Conservation (phyloP, 2,329 filamentous ascomycete genomes). For the Cercospora nicotianae region DNA sequence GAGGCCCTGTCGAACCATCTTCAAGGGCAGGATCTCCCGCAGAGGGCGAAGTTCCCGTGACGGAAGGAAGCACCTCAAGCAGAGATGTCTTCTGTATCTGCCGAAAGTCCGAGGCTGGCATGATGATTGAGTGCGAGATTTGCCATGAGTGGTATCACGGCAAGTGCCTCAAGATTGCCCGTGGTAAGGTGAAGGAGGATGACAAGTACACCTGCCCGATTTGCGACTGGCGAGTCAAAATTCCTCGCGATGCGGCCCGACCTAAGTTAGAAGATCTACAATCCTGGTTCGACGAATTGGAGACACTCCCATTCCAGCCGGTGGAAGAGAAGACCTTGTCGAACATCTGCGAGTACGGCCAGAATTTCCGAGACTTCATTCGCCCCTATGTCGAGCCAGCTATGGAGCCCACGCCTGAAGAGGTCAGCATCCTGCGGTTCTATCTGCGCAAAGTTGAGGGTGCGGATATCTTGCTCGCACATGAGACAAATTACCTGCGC, state of each 20-base stretch:
- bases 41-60: conserved; percentile 41
- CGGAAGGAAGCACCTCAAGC: conserved; percentile 51
- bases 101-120: conserved; percentile 85
- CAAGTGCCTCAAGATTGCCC: conserved; percentile 95
- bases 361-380: conserved; percentile 80
- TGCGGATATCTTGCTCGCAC: conserved; percentile 84
- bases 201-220: conserved; percentile 98
- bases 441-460: conserved; percentile 97
- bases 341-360: conserved; percentile 83
- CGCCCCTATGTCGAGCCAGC: conserved; percentile 76
- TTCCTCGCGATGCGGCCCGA: conserved; percentile 90
- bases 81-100: conserved; percentile 97
- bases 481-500: conserved; percentile 96
- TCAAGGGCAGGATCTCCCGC: conserved; percentile 73
- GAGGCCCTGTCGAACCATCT: conserved; percentile 86
- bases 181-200: conserved; percentile 96
- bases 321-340: conserved; percentile 86
- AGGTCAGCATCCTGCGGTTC: conserved; percentile 87
- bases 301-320: conserved; percentile 76
- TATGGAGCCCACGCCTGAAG: conserved; percentile 72
- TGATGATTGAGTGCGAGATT: conserved; percentile 99
- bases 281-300: conserved; percentile 80
- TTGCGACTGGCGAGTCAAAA: conserved; percentile 95
- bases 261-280: conserved; percentile 91
- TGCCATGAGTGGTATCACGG: conserved; percentile 99